Evolutionary conservation across 148 eudicot species (phyloP), one percentile per base, ranked within the genome.

Genomic region (Talinum fruticosum): DNA sequence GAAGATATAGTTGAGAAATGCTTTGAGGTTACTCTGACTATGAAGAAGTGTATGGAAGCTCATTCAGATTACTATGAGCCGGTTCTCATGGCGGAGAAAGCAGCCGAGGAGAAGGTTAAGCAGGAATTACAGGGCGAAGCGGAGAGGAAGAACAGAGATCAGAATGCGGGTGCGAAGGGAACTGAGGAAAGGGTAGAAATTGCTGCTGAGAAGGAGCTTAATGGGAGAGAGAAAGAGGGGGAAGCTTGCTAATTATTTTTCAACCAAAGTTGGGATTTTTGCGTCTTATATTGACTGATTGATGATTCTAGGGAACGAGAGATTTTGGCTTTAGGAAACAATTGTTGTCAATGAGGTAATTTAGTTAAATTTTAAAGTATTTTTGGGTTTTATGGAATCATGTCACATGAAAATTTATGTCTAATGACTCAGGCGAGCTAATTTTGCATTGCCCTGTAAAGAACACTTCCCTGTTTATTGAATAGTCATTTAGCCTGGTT

Each of bases 21-120:
- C 24, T 82, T 79, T 54, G 79, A 87, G 73, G 79, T 87, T 66
- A 89, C 92, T 44, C 47, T 62, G 15, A 81, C 83, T 67, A 75
- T 89, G 85, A 85, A 82, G 83, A 85, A 85, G 69, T 89, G 92
- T 82, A 89, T 89, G 92, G 82, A 85, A 80, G 88, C 82, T 69
- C 86, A 87, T 82, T 71, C 88, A 2, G 89, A 85, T n/a, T 87
- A 89, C 69, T 89, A 89, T 62, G 84, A 75, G 14, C 92, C 88
- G 4, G 80, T 87, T 61, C 75, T 89, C n/a, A 74, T 69, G 71
- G 92, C 89, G 6, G 92, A 89, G 79, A 87, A 89, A 69, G 83
- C 76, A 16, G 88, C 88, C 0, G 87, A 87, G 36, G 86, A 79
- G 45, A 88, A 83, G 73, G 80, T 76, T 24, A 78, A 72, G 33